Base-by-base conservation (phyloP, 1,139 yeast genomes). In the Wickerhamomyces sp. region DNA sequence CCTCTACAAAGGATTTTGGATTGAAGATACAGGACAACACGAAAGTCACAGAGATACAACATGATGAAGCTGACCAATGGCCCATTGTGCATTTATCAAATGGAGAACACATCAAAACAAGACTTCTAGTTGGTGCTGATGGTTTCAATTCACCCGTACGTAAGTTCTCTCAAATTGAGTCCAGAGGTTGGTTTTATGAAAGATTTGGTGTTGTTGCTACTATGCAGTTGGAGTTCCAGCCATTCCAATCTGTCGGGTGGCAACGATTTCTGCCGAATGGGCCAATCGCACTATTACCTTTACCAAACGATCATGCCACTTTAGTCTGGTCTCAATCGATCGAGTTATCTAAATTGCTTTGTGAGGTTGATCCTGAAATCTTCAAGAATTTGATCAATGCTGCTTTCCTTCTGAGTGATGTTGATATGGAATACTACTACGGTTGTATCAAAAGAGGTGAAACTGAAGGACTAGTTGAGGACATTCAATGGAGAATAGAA, bases 91-190 rank as follows among this genome's bases (percentile, higher is more conserved):
- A 72, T 18, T 65, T 91, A 16, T 75, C 77, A 16, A 72, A 75
- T 42, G 96, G 96, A 2, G 71, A 72, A 13, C 48, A 55, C 13
- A 64, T 82, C 32, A 75, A 75, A 49, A 73, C 96, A 0, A 67
- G 96, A 40, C 66, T 91, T 17, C 66, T 91, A 24, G 77, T 89
- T 12, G 99, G 99, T 9, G 95, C 96, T 16, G 98, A 91, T 57
- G 99, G 99, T 1, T 87, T 79, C 56, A 87, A 89, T 58, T 88
- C 97, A 0, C 96, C 96, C 0, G 98, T 85, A 4, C 72, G 97
- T 30, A 69, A 74, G 44, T 89, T 74, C 54, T 83, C 96, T 0
- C 78, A 75, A 3, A 87, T 93, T 38, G 79, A 79, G 53, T 77
- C 94, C 6, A 70, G 95, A 32, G 98, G 98, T 7, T 93, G 98